Percentiles rank a stretch among this genome's conserved stretches.
Evolutionary conservation across 2,329 filamentous ascomycete genomes (phyloP).

Genomic region (Cercospora sp.): DNA sequence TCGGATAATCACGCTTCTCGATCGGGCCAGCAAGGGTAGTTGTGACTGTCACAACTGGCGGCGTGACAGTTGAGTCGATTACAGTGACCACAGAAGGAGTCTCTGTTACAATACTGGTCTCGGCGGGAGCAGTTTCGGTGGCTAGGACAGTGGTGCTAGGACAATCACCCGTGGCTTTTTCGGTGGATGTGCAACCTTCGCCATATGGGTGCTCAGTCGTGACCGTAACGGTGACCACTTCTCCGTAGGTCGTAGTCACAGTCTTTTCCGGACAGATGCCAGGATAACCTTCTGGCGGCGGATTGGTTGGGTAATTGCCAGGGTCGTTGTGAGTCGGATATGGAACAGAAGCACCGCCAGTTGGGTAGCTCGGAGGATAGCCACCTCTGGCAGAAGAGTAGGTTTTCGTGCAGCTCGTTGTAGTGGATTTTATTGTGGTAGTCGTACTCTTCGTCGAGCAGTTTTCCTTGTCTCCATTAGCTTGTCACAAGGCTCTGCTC

Average conservation of each 20-base stretch:
- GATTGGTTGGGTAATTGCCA: background rate
- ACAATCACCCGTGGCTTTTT: background rate
- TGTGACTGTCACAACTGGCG: constrained; percentile 2
- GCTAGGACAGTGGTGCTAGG: background rate
- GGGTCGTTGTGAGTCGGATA: background rate
- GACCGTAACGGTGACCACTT: background rate
- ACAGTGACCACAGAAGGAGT: background rate
- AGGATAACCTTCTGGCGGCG: background rate
- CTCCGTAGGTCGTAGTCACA: background rate
- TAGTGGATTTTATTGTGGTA: background rate
- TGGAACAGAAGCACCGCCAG: background rate
- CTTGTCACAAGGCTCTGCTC: background rate
- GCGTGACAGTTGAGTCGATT: background rate
- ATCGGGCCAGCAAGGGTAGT: background rate
- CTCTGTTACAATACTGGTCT: background rate
- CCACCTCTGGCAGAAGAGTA: background rate
- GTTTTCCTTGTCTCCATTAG: background rate
- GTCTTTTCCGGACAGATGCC: background rate
- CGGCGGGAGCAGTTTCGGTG: constrained; percentile 3
- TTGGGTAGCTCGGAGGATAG: background rate
- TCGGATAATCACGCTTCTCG: background rate
- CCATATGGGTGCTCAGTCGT: background rate
- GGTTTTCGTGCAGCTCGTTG: background rate
- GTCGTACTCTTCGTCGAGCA: background rate
- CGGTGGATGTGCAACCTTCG: background rate